phyloP scores from a whole-genome alignment of 495 filamentous ascomycete genomes.

The Hypoxylon intermedium region DNA sequence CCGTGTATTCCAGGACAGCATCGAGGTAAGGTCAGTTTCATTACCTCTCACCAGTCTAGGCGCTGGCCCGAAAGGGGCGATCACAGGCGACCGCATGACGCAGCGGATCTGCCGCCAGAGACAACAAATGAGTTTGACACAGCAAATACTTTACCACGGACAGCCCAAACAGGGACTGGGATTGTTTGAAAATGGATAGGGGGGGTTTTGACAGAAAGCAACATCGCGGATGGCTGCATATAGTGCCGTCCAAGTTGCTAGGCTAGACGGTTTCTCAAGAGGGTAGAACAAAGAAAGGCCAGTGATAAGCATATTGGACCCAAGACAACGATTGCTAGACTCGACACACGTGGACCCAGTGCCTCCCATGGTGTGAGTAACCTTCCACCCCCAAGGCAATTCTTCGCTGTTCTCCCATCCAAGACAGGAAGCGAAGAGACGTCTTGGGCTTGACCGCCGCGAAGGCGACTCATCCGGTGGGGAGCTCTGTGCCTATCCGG shows the following conservation, averaged over 20 bases:
- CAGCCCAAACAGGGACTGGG: constrained; percentile 53
- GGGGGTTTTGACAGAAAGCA: constrained; percentile 53
- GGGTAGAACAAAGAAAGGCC: constrained; percentile 54
- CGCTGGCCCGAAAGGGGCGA: constrained; percentile 50
- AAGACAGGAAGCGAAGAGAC: constrained; percentile 35
- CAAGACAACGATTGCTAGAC: constrained; percentile 52
- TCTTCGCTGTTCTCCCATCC: constrained; percentile 34
- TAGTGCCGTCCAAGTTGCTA: constrained; percentile 53
- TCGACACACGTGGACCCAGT: constrained; percentile 58
- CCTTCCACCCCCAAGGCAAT: constrained; percentile 32
- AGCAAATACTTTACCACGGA: constrained; percentile 52
- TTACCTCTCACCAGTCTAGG: constrained; percentile 45
- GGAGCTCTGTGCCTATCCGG: constrained; percentile 50
- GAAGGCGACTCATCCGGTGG: constrained; percentile 39
- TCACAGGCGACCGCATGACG: constrained; percentile 54
- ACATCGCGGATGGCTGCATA: constrained; percentile 58
- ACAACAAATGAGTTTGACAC: constrained; percentile 58
- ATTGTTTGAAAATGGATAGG: constrained; percentile 51
- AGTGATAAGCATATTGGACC: constrained; percentile 45
- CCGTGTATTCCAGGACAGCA: constrained; percentile 43
- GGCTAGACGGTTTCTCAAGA: constrained; percentile 43
- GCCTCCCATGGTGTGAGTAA: constrained; percentile 34
- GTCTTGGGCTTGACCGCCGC: constrained; percentile 48
- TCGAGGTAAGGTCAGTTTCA: constrained; percentile 53
- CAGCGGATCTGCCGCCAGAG: constrained; percentile 48